Evolutionary conservation across 495 filamentous ascomycete genomes (phyloP).

Genomic region (Xylaria scruposa): DNA sequence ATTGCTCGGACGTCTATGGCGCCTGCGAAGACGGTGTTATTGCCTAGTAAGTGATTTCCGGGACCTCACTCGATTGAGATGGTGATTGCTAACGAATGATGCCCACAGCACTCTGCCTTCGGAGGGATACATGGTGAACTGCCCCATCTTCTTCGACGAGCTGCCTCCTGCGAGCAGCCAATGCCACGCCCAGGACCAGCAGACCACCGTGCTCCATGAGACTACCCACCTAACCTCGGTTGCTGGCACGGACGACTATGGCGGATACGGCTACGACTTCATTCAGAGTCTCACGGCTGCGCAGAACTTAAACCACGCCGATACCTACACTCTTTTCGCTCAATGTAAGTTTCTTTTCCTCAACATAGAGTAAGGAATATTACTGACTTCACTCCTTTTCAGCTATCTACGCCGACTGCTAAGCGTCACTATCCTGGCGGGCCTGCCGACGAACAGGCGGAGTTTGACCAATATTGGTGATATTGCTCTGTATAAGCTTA

Average conservation of each 20-base stretch:
- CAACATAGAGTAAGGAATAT: not conserved
- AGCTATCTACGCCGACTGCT: conserved; percentile 42
- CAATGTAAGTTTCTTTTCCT: conserved; percentile 41
- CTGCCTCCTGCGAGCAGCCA: conserved; percentile 50
- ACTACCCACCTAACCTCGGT: conserved; percentile 65
- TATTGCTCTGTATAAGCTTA: not conserved
- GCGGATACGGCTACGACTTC: conserved; percentile 64
- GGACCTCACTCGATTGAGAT: not conserved
- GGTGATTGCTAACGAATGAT: not conserved
- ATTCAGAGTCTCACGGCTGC: conserved; percentile 48
- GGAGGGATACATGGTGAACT: conserved; percentile 61
- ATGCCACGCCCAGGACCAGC: conserved; percentile 67
- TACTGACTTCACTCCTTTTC: not conserved
- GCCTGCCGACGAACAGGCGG: not conserved
- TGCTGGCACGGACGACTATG: conserved; percentile 62
- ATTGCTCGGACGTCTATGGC: conserved; percentile 58
- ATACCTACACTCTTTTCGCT: conserved; percentile 67
- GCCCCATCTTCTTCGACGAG: conserved; percentile 60
- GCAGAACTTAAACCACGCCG: conserved; percentile 64
- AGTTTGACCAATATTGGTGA: not conserved
- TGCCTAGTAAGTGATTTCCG: conserved; percentile 44
- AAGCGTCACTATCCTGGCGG: conserved; percentile 16
- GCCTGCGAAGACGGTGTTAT: conserved; percentile 60
- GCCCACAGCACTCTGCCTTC: conserved; percentile 52
- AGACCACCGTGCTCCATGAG: conserved; percentile 67